Evolutionary conservation across 2,329 filamentous ascomycete genomes (phyloP), one percentile per base, ranked within the genome.

Genomic region (Davidsoniella virescens): DNA sequence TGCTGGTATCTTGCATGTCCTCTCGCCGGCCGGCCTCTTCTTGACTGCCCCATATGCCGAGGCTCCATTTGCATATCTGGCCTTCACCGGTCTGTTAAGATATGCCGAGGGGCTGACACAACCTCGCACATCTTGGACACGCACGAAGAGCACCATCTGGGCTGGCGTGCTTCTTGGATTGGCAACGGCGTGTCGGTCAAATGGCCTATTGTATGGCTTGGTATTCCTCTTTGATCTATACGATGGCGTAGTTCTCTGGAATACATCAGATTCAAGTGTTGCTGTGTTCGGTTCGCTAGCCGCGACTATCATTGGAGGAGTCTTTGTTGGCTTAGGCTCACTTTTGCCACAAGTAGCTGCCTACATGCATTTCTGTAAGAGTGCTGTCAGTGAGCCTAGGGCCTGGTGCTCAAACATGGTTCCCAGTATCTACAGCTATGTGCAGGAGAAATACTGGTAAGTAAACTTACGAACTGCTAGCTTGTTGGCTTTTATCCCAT

Each of bases 391-490:
- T 9, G 41, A 52, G 40, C 26, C 25, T 8, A 69, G 84, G 51
- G 75, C 78, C 3, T 98, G 92, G 92, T 98, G 92, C 62, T 61
- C 64, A 17, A 71, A 68, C 16, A 62, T 66, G n/a, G 55, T 88
- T 10, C 92, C 92, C 3, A 94, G 87, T 62, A 88, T 98, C 54
- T 96, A 94, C 65, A 73, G 78, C 0, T 96, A 84, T 70, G 90
- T 96, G 2, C 92, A 98, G 62, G 71, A 72, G 43, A 71, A 84
- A 59, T 96, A 98, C 64, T 98, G 92, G 88, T 94, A 72, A 63
- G 78, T 64, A 5, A 9, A 49, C 9, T 4, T 46, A 42, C 20
- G 48, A 50, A 29, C 37, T 47, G 57, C 42, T 20, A 20, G 20
- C 20, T 20, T 20, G 20, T 20, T 4, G 20, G 20, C 20, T 20